Base-by-base conservation (phyloP, 768 basidiomycete genomes). In the Russula virescens region DNA sequence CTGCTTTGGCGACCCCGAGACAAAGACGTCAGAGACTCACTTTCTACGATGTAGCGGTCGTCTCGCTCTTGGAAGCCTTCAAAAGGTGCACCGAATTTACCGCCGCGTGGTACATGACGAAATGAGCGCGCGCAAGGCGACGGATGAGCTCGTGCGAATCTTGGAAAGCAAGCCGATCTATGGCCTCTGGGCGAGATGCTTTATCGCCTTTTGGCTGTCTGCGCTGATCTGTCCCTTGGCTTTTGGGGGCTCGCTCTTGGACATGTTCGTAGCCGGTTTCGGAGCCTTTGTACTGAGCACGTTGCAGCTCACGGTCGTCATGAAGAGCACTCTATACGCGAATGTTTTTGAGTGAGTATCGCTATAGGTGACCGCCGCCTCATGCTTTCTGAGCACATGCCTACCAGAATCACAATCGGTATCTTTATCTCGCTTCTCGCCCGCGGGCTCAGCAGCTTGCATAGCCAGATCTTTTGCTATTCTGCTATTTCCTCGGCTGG, bases 41-140 rank as follows among this genome's bases (percentile, higher is more conserved):
- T 93, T 96, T 73, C 80, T 95, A 73, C 92, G 91, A 72, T 87
- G 86, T 61, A 78, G 77, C 31, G 88, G 88, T 19, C 79, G 86
- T 26, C 83, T 97, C 34, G 86, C 89, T 49, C 83, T 98, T 18
- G 94, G 94, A 28, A 84, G 83, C 65, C 81, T 98, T 16, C 91
- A 95, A 68, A 82, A 86, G 35, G 88, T 94, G 2, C 94, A 97
- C 72, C 71, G 83, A 46, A 79, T 95, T 63, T 98, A 97, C 74
- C 87, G 92, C 60, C 73, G 80, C 21, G 94, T 98, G 60, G 85
- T 97, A 8, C 94, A 97, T 73, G 94, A 97, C 70, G 90, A 92
- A 75, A 85, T 93, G 70, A 89, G 89, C 58, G 95, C 92, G 4
- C 86, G 85, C 63, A 79, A 82, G 58, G 95, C 89, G 1, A 82